Evolutionary conservation across 148 eudicot species (phyloP).

Genomic region (Polygonum aviculare): DNA sequence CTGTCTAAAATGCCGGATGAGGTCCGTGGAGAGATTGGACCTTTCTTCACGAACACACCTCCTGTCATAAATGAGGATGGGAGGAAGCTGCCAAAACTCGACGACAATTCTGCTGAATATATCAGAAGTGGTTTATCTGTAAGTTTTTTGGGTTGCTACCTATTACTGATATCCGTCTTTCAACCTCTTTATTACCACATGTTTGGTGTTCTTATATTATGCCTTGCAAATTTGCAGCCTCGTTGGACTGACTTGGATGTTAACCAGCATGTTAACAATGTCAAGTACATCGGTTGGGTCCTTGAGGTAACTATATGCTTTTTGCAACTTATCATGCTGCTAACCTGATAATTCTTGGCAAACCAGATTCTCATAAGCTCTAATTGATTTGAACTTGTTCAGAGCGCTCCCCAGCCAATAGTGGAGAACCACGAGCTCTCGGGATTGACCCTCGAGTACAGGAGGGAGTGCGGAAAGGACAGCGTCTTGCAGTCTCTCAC

Average conservation of each 20-base stretch:
- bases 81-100: constrained; percentile 79
- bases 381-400: constrained; percentile 10
- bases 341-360: background rate
- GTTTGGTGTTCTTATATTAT: background rate
- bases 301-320: constrained; percentile 55
- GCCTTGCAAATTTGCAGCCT: constrained; percentile 41
- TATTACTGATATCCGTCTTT: background rate
- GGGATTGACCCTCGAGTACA: constrained; percentile 71
- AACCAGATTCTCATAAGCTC: constrained; percentile 1
- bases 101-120: constrained; percentile 54
- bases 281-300: constrained; percentile 91
- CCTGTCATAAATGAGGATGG: constrained; percentile 74
- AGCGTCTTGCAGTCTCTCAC: constrained; percentile 77
- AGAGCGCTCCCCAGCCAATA: constrained; percentile 76
- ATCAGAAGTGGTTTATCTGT: constrained; percentile 71
- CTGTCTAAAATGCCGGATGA: constrained; percentile 91
- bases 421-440: constrained; percentile 78
- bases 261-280: constrained; percentile 97
- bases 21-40: constrained; percentile 76
- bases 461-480: constrained; percentile 85
- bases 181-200: background rate
- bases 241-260: constrained; percentile 95
- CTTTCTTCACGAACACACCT: constrained; percentile 71
- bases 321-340: background rate
- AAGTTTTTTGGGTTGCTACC: constrained; percentile 15